Percentiles rank a stretch among this genome's conserved stretches.
phyloP scores from a whole-genome alignment of 164 flowering plant species.

The Dillenia turbinata region DNA sequence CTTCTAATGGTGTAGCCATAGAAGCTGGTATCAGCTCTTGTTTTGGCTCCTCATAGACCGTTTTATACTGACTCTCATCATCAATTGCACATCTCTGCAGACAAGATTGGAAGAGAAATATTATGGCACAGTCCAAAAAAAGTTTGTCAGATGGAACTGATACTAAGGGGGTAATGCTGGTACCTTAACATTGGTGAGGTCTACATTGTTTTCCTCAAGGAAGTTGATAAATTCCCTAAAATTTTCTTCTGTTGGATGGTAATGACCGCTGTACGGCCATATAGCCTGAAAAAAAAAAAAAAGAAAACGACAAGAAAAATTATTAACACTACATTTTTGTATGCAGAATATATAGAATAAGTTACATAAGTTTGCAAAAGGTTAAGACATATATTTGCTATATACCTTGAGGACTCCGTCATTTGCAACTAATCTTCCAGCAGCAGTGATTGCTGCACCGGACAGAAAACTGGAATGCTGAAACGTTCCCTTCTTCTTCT shows the following conservation, averaged over 20 bases:
- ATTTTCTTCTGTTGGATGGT: slow-evolving; percentile 72
- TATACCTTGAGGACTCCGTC: slow-evolving; percentile 54
- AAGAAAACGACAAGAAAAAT: not conserved
- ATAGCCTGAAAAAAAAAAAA: slow-evolving; percentile 40
- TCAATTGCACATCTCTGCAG: slow-evolving; percentile 65
- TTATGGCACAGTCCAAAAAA: too few species aligned
- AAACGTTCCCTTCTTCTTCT: slow-evolving; percentile 59
- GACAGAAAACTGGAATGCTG: slow-evolving; percentile 29
- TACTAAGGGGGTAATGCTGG: too few species aligned
- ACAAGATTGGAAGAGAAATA: not conserved
- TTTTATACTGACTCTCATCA: slow-evolving; percentile 29
- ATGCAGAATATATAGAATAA: not conserved
- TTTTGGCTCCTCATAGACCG: slow-evolving; percentile 12
- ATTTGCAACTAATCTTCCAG: slow-evolving; percentile 64
- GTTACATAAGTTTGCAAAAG: too few species aligned
- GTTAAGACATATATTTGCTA: too few species aligned
- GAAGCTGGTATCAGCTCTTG: slow-evolving; percentile 5
- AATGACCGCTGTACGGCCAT: slow-evolving; percentile 82
- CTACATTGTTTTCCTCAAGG: slow-evolving; percentile 54
- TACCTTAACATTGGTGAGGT: slow-evolving; percentile 69
- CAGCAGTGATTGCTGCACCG: slow-evolving; percentile 75
- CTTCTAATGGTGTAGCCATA: not conserved
- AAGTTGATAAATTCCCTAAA: slow-evolving; percentile 64
- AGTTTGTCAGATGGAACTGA: too few species aligned
- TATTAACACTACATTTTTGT: not conserved